Percentiles rank a stretch among this genome's conserved stretches.
Conservation (phyloP, 148 eudicot genomes). For the Polygonum maritimum region DNA sequence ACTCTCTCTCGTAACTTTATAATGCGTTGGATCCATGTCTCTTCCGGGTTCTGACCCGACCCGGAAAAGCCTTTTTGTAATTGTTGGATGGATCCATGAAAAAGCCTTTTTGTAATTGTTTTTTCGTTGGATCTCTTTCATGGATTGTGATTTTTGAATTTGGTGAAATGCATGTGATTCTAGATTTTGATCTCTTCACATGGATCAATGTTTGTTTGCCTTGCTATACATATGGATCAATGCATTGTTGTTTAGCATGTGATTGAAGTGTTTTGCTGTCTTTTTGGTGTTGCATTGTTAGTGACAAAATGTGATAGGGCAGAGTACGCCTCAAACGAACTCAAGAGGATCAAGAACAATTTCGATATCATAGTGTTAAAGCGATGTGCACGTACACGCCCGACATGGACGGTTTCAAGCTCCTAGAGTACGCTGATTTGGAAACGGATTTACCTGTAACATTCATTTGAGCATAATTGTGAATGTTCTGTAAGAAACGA, state of each 20-base stretch:
- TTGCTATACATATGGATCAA: background rate
- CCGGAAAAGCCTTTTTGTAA: background rate
- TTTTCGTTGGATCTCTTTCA: too few species aligned
- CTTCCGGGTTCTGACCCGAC: conserved; percentile 32
- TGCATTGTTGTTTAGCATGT: background rate
- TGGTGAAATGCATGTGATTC: background rate
- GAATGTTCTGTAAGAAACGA: background rate
- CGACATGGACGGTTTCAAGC: conserved; percentile 14
- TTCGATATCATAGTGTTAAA: conserved; percentile 1
- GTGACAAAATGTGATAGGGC: conserved; percentile 85
- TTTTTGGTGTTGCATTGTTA: conserved; percentile 20
- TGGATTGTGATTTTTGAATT: background rate
- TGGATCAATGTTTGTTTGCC: background rate
- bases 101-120: too few species aligned
- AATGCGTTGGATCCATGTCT: conserved; percentile 33
- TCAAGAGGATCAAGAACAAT: conserved; percentile 5
- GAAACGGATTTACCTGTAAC: conserved; percentile 9
- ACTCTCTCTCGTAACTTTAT: too few species aligned
- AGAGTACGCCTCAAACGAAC: conserved; percentile 21
- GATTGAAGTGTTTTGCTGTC: background rate
- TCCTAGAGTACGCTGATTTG: conserved; percentile 7
- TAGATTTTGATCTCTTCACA: background rate
- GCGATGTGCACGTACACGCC: conserved; percentile 13
- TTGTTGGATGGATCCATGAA: too few species aligned
- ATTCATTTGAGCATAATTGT: too few species aligned